Conservation (phyloP, 2,329 filamentous ascomycete species). For the Pseudogymnoascus sp. region DNA sequence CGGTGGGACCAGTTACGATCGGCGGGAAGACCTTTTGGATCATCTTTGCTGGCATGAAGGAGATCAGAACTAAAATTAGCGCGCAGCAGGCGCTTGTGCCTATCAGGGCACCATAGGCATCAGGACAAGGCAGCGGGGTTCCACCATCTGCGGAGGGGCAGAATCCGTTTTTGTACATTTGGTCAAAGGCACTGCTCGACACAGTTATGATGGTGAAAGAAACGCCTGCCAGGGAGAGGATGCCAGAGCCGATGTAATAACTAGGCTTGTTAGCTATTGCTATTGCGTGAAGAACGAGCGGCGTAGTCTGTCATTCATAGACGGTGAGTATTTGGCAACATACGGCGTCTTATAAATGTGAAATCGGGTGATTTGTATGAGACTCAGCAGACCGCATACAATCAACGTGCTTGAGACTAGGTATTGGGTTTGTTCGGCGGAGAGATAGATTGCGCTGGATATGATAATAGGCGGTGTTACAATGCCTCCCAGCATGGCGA, state of each 20-base stretch:
- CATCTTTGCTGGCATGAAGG: conserved; percentile 52
- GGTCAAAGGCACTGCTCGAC: conserved; percentile 50
- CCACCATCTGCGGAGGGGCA: conserved; percentile 50
- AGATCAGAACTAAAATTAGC: conserved; percentile 53
- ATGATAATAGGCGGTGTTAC: conserved; percentile 56
- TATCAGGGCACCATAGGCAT: conserved; percentile 58
- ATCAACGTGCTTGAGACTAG: conserved; percentile 63
- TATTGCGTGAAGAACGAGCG: too few relatives aligned
- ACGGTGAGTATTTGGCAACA: not conserved
- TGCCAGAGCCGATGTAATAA: conserved; percentile 53
- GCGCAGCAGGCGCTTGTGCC: conserved; percentile 43
- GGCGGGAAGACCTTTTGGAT: conserved; percentile 59
- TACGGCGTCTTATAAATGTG: conserved; percentile 54
- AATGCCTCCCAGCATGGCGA: conserved; percentile 56
- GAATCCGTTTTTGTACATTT: conserved; percentile 58
- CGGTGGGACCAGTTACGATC: conserved; percentile 59
- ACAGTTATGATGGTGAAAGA: conserved; percentile 61
- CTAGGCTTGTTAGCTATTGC: not conserved
- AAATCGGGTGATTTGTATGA: conserved; percentile 58
- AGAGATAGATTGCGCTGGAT: conserved; percentile 49
- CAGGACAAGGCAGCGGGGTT: conserved; percentile 51
- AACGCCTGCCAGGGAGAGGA: conserved; percentile 61
- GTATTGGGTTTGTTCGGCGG: conserved; percentile 47
- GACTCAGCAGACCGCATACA: conserved; percentile 55
- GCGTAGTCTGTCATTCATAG: not conserved